Evolutionary conservation across 108 stramenopile species (phyloP).

Genomic region (Cylindrotheca closterium): DNA sequence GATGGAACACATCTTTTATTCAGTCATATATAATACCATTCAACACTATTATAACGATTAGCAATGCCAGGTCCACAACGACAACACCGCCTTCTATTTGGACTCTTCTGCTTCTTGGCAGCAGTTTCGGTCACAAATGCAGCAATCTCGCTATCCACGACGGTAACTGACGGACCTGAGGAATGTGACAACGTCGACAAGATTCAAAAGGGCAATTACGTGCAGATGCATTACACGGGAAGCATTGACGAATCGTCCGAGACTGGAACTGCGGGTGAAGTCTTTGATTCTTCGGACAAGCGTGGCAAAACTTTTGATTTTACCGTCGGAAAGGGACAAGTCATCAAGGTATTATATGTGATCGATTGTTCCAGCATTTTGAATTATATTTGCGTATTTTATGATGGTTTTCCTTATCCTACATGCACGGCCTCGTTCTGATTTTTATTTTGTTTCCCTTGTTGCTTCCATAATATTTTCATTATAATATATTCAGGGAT

Average conservation of each 20-base stretch:
- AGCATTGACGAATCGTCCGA: constrained; percentile 32
- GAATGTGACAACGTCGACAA: constrained; percentile 33
- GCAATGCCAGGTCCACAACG: too few relatives aligned
- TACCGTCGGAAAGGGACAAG: constrained; percentile 70
- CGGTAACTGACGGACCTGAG: constrained; percentile 22
- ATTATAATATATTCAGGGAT: constrained; percentile 46
- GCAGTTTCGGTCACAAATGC: too few relatives aligned
- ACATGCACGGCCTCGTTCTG: too few relatives aligned
- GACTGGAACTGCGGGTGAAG: constrained; percentile 24
- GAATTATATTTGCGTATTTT: constrained; percentile 21
- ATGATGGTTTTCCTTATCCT: constrained; percentile 1
- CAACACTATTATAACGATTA: too few relatives aligned
- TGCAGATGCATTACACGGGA: constrained; percentile 39
- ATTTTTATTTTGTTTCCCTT: not conserved
- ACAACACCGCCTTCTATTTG: too few relatives aligned
- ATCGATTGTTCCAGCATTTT: too few relatives aligned
- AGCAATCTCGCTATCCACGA: not conserved
- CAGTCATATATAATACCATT: too few relatives aligned
- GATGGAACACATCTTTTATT: too few relatives aligned
- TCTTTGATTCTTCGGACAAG: constrained; percentile 34
- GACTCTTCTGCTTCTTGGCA: too few relatives aligned
- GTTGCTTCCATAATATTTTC: not conserved
- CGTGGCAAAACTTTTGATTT: constrained; percentile 33
- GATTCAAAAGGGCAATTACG: constrained; percentile 21
- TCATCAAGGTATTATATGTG: too few relatives aligned